Conservation (phyloP, 805 yeast species). For the Cephaloascus albidus region DNA sequence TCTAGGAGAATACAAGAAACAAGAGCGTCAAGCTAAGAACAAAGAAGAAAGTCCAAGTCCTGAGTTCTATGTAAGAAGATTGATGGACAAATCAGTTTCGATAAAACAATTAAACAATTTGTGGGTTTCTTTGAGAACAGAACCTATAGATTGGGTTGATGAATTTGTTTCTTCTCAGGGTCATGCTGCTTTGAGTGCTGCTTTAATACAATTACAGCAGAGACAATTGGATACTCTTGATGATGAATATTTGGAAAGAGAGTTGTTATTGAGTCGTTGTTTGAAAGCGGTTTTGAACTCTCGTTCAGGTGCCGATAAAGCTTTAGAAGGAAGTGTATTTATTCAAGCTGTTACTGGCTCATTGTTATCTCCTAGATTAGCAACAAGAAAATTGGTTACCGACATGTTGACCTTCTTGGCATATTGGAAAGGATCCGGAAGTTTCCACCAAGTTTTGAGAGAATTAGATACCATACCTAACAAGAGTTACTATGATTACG, state of each 20-base stretch:
- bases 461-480: conserved; percentile 38
- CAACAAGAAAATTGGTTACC: conserved; percentile 72
- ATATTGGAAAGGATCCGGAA: background rate
- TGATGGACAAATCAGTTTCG: conserved; percentile 62
- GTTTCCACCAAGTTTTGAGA: conserved; percentile 48
- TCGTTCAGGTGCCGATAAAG: conserved; percentile 51
- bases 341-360: conserved; percentile 63
- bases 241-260: conserved; percentile 55
- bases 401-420: conserved; percentile 48
- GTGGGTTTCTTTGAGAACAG: conserved; percentile 89
- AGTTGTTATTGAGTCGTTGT: conserved; percentile 68
- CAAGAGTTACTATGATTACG: conserved; percentile 7
- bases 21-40: conserved; percentile 13
- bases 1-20: conserved; percentile 61
- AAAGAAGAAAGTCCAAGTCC: conserved; percentile 38
- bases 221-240: conserved; percentile 33
- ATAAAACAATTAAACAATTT: conserved; percentile 68
- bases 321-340: conserved; percentile 31
- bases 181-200: conserved; percentile 62
- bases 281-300: conserved; percentile 65
- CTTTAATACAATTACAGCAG: conserved; percentile 40
- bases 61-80: conserved; percentile 63
- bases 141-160: conserved; percentile 73
- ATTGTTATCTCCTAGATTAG: conserved; percentile 60
- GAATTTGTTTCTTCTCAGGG: conserved; percentile 77